Evolutionary conservation across 352 stramenopile species (phyloP), one percentile per base, ranked within the genome.

Genomic region (Globisporangium parvum): DNA sequence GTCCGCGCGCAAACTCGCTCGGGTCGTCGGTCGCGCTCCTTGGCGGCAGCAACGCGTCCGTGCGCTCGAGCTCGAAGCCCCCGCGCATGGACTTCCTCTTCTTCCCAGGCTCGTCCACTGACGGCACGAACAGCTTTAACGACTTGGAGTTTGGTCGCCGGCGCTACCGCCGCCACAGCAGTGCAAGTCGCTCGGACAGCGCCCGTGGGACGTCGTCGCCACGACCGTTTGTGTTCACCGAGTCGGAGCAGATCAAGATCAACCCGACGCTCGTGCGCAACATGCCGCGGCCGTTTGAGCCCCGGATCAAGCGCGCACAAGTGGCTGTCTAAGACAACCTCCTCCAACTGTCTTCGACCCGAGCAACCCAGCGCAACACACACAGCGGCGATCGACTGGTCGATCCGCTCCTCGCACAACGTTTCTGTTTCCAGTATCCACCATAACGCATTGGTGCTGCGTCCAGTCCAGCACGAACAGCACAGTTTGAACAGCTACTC

Each of bases 31-130:
- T 44, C 14, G 33, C 51, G 17, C 41, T 45, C 40, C 21, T 53
- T 50, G 23, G 20, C 12, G 23, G 46, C 18, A 57, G 23, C 18
- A 42, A 15, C 39, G 3, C 41, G 41, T 52, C 46, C 12, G 44
- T 23, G 18, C 41, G 49, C 9, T 53, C 51, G 12, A n/a, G 20
- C 6, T 28, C 35, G 40, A 53, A 58, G 40, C 57, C 57, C 23
- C 57, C 57, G 23, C 70, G 57, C 0, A 77, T 81, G 51, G 64
- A 85, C 51, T 87, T 87, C 50, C 59, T 87, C 6, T 85, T 87
- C 60, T 87, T 82, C 56, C 56, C 55, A 0, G 71, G 77, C 28
- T 56, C 72, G 1, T 70, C 85, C 6, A 62, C 78, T 37, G 65
- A 33, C 51, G 72, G 62, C 57, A n/a, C 69, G 24, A 47, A 48